A percentile compares a stretch with the other conserved stretches of the same genome.
These are phyloP conservation scores for Sporobolomyces phaffii DNA, from an alignment of 768 basidiomycete genomes.

Conservation along the genomic window DNA sequence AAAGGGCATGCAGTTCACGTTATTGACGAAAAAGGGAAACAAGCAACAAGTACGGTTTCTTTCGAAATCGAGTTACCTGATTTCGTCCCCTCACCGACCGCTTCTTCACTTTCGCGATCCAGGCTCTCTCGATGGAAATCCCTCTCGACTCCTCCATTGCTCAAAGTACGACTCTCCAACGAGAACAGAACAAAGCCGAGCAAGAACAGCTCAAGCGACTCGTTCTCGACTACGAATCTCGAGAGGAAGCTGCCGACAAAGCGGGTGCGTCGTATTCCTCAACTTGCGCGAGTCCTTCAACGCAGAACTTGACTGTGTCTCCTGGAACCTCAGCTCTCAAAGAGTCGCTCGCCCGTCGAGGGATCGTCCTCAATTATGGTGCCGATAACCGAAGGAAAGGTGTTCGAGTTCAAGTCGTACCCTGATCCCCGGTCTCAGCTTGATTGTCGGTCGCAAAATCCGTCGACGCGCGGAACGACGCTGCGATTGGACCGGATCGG, in stretches of 20 bases:
- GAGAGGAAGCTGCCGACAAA: constrained; percentile 37
- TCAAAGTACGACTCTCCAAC: constrained; percentile 81
- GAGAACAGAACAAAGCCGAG: constrained; percentile 88
- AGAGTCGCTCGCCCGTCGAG: constrained; percentile 27
- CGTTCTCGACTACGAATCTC: constrained; percentile 61
- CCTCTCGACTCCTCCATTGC: constrained; percentile 83
- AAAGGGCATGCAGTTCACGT: constrained; percentile 72
- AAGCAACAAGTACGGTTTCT: constrained; percentile 68
- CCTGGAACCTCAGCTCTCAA: constrained; percentile 20
- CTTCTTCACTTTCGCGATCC: background rate
- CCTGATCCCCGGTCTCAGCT: background rate
- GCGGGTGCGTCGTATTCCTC: constrained; percentile 12
- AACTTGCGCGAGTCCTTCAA: too few species aligned
- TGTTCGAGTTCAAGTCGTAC: constrained; percentile 21
- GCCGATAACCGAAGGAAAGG: constrained; percentile 24
- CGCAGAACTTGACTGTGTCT: background rate
- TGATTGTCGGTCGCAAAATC: too few species aligned
- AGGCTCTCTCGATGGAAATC: constrained; percentile 83
- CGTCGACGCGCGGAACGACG: too few species aligned
- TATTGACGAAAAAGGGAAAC: constrained; percentile 86
- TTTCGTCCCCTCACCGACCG: background rate
- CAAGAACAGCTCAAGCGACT: constrained; percentile 95
- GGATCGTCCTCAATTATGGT: constrained; percentile 26
- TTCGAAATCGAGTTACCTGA: too few species aligned
- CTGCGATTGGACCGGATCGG: too few species aligned